Conservation (phyloP, 148 eudicot genomes). For the Suaeda aralocaspica region DNA sequence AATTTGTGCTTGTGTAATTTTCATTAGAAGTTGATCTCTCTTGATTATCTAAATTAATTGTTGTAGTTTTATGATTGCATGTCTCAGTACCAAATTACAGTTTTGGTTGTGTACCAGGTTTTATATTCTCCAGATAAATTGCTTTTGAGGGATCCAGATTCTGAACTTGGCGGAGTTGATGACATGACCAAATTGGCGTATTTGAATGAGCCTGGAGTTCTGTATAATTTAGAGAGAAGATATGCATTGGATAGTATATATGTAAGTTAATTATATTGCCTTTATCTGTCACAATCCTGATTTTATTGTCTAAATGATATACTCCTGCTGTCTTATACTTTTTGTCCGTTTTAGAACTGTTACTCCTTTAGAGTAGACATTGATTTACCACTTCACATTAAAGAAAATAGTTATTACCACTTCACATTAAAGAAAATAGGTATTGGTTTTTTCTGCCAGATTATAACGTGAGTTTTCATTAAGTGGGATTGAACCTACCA, state of each 20-base stretch:
- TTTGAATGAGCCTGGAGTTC: slow-evolving; percentile 94
- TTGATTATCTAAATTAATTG: not conserved
- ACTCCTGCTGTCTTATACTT: too few species aligned
- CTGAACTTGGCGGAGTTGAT: slow-evolving; percentile 96
- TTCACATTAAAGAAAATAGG: too few species aligned
- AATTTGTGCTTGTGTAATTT: not conserved
- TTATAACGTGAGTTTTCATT: too few species aligned
- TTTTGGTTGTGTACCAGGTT: slow-evolving; percentile 40
- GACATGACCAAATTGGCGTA: slow-evolving; percentile 97
- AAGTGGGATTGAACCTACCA: too few species aligned
- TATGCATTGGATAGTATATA: slow-evolving; percentile 87
- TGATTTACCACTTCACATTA: too few species aligned
- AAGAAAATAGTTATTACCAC: too few species aligned
- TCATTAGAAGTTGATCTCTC: not conserved
- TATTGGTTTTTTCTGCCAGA: too few species aligned
- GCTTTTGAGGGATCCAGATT: slow-evolving; percentile 75
- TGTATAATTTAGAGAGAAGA: slow-evolving; percentile 89
- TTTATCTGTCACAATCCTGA: too few species aligned
- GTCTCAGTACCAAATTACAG: not conserved
- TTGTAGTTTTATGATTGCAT: not conserved
- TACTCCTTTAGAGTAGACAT: too few species aligned
- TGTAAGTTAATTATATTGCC: slow-evolving; percentile 40
- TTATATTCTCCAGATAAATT: slow-evolving; percentile 58
- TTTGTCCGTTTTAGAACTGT: too few species aligned
- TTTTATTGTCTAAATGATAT: too few species aligned